A percentile compares a stretch with the other conserved stretches of the same genome.
These are phyloP conservation scores for Leucosporidium yakuticum DNA, from an alignment of 768 basidiomycete genomes.

Conservation along the genomic window DNA sequence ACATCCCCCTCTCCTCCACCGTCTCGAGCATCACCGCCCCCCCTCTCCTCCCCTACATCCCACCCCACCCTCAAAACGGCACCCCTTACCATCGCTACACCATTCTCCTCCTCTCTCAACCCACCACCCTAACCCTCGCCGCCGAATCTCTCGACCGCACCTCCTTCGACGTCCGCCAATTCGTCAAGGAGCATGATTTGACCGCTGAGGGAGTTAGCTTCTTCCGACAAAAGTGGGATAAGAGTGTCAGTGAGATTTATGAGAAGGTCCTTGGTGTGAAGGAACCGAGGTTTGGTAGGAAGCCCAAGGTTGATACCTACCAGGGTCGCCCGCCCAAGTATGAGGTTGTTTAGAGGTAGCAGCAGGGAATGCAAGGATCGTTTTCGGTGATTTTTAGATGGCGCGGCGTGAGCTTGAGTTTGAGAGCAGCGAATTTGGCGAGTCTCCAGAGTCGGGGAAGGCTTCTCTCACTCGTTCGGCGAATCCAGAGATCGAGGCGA, in stretches of 20 bases:
- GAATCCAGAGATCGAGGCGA: too few relatives aligned
- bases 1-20: conserved; percentile 61
- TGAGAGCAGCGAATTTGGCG: too few relatives aligned
- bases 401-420: too few relatives aligned
- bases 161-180: conserved; percentile 60
- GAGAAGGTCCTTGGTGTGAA: conserved; percentile 56
- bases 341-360: too few relatives aligned
- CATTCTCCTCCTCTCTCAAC: conserved; percentile 67
- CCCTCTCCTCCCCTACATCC: conserved; percentile 56
- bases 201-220: conserved; percentile 69
- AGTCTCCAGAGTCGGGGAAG: too few relatives aligned
- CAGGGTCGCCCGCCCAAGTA: not conserved
- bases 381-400: too few relatives aligned
- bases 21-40: conserved; percentile 27
- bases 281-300: conserved; percentile 8
- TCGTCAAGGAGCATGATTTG: conserved; percentile 53
- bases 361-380: too few relatives aligned
- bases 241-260: conserved; percentile 54
- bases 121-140: conserved; percentile 27
- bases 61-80: conserved; percentile 86
- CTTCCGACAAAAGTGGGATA: conserved; percentile 73
- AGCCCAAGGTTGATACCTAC: not conserved
- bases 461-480: too few relatives aligned
- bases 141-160: conserved; percentile 6
- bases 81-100: conserved; percentile 87